Base-by-base conservation (phyloP, 2,329 filamentous ascomycete species). In the Fusarium stilboides region DNA sequence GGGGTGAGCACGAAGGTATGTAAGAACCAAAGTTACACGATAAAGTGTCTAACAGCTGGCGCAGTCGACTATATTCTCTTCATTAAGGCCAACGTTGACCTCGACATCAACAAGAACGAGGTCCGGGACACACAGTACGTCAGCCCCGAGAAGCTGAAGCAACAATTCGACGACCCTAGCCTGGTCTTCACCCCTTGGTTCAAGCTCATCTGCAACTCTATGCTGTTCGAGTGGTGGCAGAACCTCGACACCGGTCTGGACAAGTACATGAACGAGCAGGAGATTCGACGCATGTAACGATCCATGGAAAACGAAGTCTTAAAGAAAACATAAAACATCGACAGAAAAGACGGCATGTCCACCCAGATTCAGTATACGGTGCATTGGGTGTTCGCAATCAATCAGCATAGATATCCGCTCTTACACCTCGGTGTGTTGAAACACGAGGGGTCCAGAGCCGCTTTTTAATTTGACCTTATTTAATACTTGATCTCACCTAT, bases 181-280 rank as follows among this genome's bases (percentile, higher is more conserved):
- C 86, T 97, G 74, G 92, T 91, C 75, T 98, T 98, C 81, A 99
- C 96, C 1, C 96, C 96, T 2, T 99, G 96, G 96, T 99, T 99
- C 86, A 97, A 97, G 86, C 90, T 99, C 73, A 98, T 99, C 77
- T 99, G 96, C 87, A 88, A 98, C 80, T 94, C 93, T 49, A 94
- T 98, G 93, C 88, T 99, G 42, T 99, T 97, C 76, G 92, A 98
- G 80, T 99, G 96, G 96, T 99, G 96, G 96, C 85, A 90, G 77
- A 90, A 92, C 81, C 87, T 98, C 58, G 91, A 96, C 73, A 84
- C 87, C 24, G 92, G 92, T 12, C 85, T 98, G 72, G 92, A 97
- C 64, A 91, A 93, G 82, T 97, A 95, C 82, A 87, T 89, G 81
- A 91, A 94, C 77, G 94, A 98, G 85, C 89, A 90, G 78, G 86